These are phyloP conservation scores for Tylopilus rubrobrunneus DNA, from an alignment of 768 basidiomycete species.

Conservation along the genomic window DNA sequence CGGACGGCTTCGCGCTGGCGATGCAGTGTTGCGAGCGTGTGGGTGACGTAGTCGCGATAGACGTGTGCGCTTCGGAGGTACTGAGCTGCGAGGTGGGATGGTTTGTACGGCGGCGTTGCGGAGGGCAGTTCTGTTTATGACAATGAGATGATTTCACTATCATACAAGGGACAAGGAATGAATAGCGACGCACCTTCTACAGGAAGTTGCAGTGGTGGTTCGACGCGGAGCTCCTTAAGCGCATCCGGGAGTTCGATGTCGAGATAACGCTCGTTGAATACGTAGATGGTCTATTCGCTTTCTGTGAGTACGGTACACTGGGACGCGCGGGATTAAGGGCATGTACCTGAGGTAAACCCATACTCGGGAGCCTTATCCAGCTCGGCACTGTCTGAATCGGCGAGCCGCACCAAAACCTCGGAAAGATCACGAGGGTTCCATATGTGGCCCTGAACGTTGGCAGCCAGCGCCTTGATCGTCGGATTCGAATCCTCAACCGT, in stretches of 20 bases:
- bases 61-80: slow-evolving; percentile 60
- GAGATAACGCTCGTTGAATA: slow-evolving; percentile 80
- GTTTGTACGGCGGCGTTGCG: slow-evolving; percentile 70
- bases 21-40: slow-evolving; percentile 50
- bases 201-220: slow-evolving; percentile 61
- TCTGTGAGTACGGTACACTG: background rate
- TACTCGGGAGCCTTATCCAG: no score
- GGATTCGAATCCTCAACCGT: no score
- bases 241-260: slow-evolving; percentile 67
- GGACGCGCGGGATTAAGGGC: background rate
- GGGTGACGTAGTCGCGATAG: slow-evolving; percentile 60
- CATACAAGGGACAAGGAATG: background rate
- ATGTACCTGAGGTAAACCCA: background rate
- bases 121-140: slow-evolving; percentile 47
- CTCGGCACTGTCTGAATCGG: no score
- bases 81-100: slow-evolving; percentile 61
- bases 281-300: slow-evolving; percentile 57
- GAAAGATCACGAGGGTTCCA: no score
- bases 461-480: no score
- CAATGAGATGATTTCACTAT: background rate
- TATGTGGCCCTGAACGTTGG: no score
- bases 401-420: no score
- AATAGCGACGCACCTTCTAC: slow-evolving; percentile 54
- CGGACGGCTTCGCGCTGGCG: slow-evolving; percentile 67
- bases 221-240: slow-evolving; percentile 55